phyloP scores from a whole-genome alignment of 805 yeast species.

The Lipomyces lipofer region DNA sequence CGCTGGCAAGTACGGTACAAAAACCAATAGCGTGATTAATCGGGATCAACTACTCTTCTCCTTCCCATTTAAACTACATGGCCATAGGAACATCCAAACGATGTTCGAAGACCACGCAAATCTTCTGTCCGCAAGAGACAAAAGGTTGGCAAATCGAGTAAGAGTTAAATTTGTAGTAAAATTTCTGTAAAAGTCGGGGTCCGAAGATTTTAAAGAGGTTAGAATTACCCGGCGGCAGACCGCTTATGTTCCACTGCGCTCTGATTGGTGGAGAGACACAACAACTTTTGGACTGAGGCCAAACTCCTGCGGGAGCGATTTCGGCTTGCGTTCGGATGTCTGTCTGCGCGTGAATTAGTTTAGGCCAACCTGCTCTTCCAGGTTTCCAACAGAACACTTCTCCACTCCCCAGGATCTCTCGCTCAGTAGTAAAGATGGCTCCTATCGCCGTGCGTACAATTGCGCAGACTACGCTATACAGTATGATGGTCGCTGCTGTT shows the following conservation, averaged over 20 bases:
- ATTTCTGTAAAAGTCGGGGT: neutral
- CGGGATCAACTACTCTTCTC: constrained; percentile 17
- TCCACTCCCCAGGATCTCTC: neutral
- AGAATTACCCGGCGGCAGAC: neutral
- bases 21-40: constrained; percentile 27
- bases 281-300: no score
- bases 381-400: neutral
- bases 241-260: neutral
- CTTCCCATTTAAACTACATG: neutral
- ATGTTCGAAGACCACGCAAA: neutral
- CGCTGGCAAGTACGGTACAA: constrained; percentile 11
- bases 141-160: neutral
- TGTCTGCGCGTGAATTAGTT: neutral
- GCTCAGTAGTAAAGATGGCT: neutral
- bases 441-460: no score
- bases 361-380: neutral
- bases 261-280: no score
- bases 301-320: no score
- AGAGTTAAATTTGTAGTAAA: neutral
- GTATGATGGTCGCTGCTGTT: no score
- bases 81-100: neutral
- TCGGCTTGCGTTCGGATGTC: neutral
- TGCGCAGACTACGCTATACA: no score
- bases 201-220: neutral
- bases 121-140: neutral